Percentiles rank a stretch among this genome's conserved stretches.
phyloP scores from a whole-genome alignment of 2,329 filamentous ascomycete genomes.

The Tolypocladium album region DNA sequence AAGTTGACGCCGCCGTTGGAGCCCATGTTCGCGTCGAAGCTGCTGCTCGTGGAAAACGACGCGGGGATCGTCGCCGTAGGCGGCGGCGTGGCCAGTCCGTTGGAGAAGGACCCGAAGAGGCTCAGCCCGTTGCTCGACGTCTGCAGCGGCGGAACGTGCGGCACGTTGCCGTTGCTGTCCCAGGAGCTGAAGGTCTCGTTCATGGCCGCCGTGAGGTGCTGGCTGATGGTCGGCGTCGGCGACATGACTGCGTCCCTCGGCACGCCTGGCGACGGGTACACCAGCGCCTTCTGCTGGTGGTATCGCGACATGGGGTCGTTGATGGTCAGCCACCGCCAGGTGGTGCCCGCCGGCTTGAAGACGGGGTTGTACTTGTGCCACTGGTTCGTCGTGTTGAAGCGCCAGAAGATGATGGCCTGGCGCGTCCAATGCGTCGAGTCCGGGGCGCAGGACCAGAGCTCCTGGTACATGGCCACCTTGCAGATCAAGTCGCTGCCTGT shows the following conservation, averaged over 20 bases:
- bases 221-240: constrained; percentile 35
- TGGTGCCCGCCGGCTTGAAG: constrained; percentile 41
- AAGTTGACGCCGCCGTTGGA: constrained; percentile 18
- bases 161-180: constrained; percentile 19
- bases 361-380: constrained; percentile 38
- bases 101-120: constrained; percentile 39
- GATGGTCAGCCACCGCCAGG: constrained; percentile 52
- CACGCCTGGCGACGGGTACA: constrained; percentile 22
- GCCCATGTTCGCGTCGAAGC: constrained; percentile 30
- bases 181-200: constrained; percentile 45
- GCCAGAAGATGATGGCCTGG: constrained; percentile 53
- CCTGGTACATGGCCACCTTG: constrained; percentile 57
- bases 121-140: constrained; percentile 22
- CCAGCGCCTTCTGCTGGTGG: constrained; percentile 38
- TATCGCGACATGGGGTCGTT: constrained; percentile 49
- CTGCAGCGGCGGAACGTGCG: constrained; percentile 22
- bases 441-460: constrained; percentile 47
- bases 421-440: constrained; percentile 39
- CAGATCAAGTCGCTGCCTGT: constrained; percentile 46
- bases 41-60: constrained; percentile 29
- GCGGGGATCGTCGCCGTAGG: constrained; percentile 40
- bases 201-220: constrained; percentile 44
- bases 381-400: constrained; percentile 43
- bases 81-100: constrained; percentile 46
- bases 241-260: constrained; percentile 39